Percentiles rank a stretch among this genome's conserved stretches.
Evolutionary conservation across 1,139 yeast species (phyloP).

Genomic region (Geotrichum fermentans): DNA sequence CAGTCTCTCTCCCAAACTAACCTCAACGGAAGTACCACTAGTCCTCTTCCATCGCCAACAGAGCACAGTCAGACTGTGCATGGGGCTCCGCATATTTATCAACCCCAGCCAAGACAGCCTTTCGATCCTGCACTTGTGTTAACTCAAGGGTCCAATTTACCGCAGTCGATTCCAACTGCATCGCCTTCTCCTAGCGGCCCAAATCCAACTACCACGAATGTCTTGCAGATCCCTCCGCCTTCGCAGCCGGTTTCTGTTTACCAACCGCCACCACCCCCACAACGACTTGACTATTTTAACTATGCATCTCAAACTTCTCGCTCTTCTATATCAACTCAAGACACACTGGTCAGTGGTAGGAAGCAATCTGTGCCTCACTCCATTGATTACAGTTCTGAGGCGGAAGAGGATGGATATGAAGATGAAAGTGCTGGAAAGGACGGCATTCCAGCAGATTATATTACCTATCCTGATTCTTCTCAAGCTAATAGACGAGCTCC

Average conservation of each 20-base stretch:
- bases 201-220: not conserved
- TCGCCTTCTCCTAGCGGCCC: not conserved
- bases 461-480: slow-evolving; percentile 35
- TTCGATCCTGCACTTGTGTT: not conserved
- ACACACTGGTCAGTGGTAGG: not conserved
- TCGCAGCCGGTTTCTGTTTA: slow-evolving; percentile 8
- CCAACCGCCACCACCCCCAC: slow-evolving; percentile 20
- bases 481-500: slow-evolving; percentile 38
- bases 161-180: not conserved
- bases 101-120: slow-evolving; percentile 7
- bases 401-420: slow-evolving; percentile 17
- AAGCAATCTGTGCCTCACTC: slow-evolving; percentile 16
- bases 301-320: not conserved
- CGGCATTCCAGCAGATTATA: slow-evolving; percentile 13
- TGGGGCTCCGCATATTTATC: not conserved
- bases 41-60: slow-evolving; percentile 13
- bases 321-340: slow-evolving; percentile 1
- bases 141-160: not conserved
- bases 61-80: not conserved
- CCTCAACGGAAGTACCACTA: not conserved
- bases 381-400: slow-evolving; percentile 11
- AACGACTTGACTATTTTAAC: slow-evolving; percentile 16
- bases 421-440: slow-evolving; percentile 23
- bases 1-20: slow-evolving; percentile 13
- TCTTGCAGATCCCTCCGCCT: not conserved